Conservation (phyloP, 2,329 filamentous ascomycete species). For the Verticillium nonalfalfae region DNA sequence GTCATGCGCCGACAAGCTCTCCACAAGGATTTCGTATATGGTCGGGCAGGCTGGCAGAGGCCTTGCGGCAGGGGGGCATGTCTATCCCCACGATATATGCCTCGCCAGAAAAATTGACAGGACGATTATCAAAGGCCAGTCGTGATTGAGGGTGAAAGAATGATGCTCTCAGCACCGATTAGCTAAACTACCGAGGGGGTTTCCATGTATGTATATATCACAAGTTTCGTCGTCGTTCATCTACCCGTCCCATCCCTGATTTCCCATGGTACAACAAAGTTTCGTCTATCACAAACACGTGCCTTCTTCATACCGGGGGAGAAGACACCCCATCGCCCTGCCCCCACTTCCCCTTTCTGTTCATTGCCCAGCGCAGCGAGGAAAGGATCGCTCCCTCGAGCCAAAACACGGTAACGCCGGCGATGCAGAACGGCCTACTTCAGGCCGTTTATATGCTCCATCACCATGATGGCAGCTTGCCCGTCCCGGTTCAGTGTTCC, state of each 20-base stretch:
- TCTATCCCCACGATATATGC: not conserved
- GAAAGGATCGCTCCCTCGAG: not conserved
- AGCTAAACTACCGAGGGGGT: not conserved
- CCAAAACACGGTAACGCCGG: not conserved
- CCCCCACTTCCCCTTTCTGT: not conserved
- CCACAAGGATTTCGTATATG: not conserved
- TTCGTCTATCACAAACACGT: not conserved
- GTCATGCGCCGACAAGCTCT: not conserved
- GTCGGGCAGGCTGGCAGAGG: not conserved
- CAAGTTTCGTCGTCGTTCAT: not conserved
- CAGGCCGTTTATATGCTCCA: not conserved
- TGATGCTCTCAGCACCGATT: not conserved
- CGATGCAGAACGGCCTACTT: not conserved
- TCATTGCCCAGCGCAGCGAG: not conserved
- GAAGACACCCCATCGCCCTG: not conserved
- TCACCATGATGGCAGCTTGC: slow-evolving; percentile 1
- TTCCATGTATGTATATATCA: not conserved
- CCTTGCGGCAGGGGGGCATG: not conserved
- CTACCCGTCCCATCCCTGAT: not conserved
- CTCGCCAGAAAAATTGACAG: not conserved
- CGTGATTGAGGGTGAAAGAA: not conserved
- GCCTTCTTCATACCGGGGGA: not conserved
- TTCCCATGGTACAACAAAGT: not conserved
- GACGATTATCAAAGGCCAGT: not conserved
- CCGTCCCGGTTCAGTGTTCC: not conserved